Evolutionary conservation across 495 filamentous ascomycete genomes (phyloP).

Genomic region (Penicillium lagena): DNA sequence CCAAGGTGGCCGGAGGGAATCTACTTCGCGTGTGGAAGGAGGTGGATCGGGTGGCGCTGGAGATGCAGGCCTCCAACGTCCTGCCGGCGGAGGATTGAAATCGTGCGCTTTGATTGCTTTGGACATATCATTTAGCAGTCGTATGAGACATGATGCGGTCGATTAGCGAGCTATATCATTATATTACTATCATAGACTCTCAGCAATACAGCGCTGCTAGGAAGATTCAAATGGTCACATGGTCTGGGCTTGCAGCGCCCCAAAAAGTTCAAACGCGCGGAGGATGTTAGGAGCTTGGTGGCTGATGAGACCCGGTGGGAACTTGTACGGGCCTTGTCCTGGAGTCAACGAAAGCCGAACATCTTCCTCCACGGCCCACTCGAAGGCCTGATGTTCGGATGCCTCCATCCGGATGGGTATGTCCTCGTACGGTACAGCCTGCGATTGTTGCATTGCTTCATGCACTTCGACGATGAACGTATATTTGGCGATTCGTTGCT

Average conservation of each 20-base stretch:
- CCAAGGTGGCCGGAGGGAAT: conserved; percentile 66
- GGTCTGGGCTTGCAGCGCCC: neutral
- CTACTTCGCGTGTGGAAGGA: conserved; percentile 68
- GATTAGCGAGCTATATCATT: no score
- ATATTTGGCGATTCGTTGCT: conserved; percentile 22
- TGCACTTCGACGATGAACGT: conserved; percentile 33
- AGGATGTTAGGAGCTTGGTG: conserved; percentile 12
- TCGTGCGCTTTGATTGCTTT: no score
- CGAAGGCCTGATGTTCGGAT: conserved; percentile 37
- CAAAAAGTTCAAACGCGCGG: conserved; percentile 9
- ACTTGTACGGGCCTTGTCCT: conserved; percentile 4
- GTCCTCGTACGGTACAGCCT: conserved; percentile 14
- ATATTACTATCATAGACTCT: no score
- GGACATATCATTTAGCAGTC: no score
- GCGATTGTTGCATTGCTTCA: conserved; percentile 7
- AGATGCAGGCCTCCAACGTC: conserved; percentile 54
- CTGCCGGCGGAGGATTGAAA: conserved; percentile 56
- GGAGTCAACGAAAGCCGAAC: conserved; percentile 10
- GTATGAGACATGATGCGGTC: no score
- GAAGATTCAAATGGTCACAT: no score
- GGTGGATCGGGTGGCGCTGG: conserved; percentile 58
- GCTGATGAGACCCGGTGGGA: neutral
- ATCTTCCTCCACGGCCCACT: conserved; percentile 41
- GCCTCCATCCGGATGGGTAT: conserved; percentile 28
- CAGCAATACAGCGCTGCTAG: no score